Conservation (phyloP, 371 early-diverging fungal species). For the Mortierella sp. region DNA sequence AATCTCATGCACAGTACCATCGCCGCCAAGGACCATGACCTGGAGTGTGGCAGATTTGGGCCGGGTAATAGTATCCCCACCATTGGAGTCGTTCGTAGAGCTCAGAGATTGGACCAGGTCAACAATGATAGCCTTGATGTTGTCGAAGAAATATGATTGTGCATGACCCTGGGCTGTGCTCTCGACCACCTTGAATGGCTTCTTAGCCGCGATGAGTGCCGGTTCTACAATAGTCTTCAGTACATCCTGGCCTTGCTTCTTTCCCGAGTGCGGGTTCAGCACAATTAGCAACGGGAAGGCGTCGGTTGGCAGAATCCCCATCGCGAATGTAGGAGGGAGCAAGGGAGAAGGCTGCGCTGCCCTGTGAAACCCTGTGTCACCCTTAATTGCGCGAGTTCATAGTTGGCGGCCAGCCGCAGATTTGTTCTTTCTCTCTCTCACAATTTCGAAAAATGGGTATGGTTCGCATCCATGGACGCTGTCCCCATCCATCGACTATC, state of each 20-base stretch:
- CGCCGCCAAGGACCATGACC: conserved; percentile 50
- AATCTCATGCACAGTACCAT: conserved; percentile 48
- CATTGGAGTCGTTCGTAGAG: not conserved
- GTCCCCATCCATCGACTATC: no score
- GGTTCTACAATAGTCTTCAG: conserved; percentile 28
- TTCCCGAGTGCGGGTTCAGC: conserved; percentile 46
- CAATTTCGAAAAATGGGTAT: no score
- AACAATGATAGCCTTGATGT: conserved; percentile 42
- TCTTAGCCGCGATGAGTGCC: conserved; percentile 26
- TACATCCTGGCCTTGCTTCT: conserved; percentile 23
- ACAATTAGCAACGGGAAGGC: conserved; percentile 41
- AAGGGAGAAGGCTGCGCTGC: not conserved
- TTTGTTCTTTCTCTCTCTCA: no score
- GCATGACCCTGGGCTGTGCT: conserved; percentile 28
- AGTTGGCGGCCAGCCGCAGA: no score
- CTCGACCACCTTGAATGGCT: conserved; percentile 32
- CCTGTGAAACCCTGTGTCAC: no score
- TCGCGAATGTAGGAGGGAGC: not conserved
- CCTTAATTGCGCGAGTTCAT: no score
- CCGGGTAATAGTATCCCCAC: not conserved
- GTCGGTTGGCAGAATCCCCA: conserved; percentile 44
- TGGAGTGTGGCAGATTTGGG: conserved; percentile 34
- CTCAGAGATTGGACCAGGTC: conserved; percentile 46
- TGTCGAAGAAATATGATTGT: conserved; percentile 34
- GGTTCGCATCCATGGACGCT: no score